Evolutionary conservation across 768 basidiomycete species (phyloP).

Genomic region (Suillus spraguei): DNA sequence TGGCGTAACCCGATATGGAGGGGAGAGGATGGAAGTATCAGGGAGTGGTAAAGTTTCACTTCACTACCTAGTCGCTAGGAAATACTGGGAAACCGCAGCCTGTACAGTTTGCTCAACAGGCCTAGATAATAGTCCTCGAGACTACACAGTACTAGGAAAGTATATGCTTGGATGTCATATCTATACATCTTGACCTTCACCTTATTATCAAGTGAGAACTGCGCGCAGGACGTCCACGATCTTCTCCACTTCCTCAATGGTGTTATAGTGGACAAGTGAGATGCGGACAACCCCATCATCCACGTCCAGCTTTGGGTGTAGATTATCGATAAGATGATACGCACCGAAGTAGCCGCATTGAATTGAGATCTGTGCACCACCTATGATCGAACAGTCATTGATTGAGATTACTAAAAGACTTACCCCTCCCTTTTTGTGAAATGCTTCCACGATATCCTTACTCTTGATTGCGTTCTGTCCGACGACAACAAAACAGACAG

Average conservation of each 20-base stretch:
- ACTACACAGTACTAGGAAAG: neutral
- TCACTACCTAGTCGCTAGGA: neutral
- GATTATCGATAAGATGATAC: slow-evolving; percentile 55
- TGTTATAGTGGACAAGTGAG: slow-evolving; percentile 81
- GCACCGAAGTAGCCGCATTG: slow-evolving; percentile 82
- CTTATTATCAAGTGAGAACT: slow-evolving; percentile 34
- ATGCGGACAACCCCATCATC: slow-evolving; percentile 74
- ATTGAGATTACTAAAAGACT: slow-evolving; percentile 29
- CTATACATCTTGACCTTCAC: neutral
- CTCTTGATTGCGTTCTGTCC: slow-evolving; percentile 60
- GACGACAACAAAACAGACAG: slow-evolving; percentile 70
- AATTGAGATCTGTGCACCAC: slow-evolving; percentile 62
- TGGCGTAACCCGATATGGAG: slow-evolving; percentile 49
- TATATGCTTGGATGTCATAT: neutral
- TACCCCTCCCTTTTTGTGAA: slow-evolving; percentile 66
- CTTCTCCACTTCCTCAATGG: slow-evolving; percentile 63
- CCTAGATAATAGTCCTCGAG: neutral
- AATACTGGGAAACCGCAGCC: neutral
- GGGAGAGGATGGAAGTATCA: slow-evolving; percentile 53
- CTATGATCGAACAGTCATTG: slow-evolving; percentile 1
- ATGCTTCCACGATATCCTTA: slow-evolving; percentile 62
- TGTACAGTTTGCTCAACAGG: neutral
- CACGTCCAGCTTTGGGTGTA: slow-evolving; percentile 59
- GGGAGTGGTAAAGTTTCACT: slow-evolving; percentile 50
- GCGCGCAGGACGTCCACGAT: slow-evolving; percentile 61